Conservation (phyloP, 345 rosid genomes). For the Hibiscus syriacus region DNA sequence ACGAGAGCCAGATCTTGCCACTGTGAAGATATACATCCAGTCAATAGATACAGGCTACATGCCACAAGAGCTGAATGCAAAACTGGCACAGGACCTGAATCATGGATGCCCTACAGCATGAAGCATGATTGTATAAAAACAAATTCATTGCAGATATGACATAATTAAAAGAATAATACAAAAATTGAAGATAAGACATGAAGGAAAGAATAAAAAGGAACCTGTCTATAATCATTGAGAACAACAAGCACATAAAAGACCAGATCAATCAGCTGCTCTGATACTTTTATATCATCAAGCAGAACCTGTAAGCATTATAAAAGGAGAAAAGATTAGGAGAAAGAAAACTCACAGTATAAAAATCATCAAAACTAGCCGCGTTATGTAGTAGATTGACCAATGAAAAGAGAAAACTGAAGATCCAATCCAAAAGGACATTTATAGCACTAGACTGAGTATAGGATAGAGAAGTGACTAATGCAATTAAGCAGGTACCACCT, state of each 20-base stretch:
- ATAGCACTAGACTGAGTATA: neutral
- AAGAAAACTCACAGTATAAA: neutral
- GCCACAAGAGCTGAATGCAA: conserved; percentile 65
- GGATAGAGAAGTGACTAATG: neutral
- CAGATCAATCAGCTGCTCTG: conserved; percentile 72
- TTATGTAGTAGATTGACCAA: neutral
- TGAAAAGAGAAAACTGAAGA: neutral
- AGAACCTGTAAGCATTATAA: conserved; percentile 47
- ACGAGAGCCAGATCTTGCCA: conserved; percentile 77
- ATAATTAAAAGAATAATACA: too few species aligned
- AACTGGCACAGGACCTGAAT: conserved; percentile 37
- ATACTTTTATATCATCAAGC: conserved; percentile 79
- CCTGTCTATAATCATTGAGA: conserved; percentile 53
- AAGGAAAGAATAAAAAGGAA: conserved; percentile 22
- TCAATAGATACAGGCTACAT: conserved; percentile 55
- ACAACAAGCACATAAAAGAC: conserved; percentile 46
- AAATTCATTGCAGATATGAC: neutral
- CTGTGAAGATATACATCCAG: conserved; percentile 58
- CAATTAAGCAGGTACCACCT: neutral
- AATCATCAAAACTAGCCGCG: neutral
- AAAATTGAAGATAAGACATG: conserved; percentile 5
- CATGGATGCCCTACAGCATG: conserved; percentile 39
- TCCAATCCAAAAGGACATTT: neutral
- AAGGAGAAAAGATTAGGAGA: neutral
- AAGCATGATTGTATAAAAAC: conserved; percentile 15